Percentiles rank a stretch among this genome's conserved stretches.
These are phyloP conservation scores for Geotrichum cucujoidarum DNA, from an alignment of 1,139 yeast genomes.

Conservation along the genomic window DNA sequence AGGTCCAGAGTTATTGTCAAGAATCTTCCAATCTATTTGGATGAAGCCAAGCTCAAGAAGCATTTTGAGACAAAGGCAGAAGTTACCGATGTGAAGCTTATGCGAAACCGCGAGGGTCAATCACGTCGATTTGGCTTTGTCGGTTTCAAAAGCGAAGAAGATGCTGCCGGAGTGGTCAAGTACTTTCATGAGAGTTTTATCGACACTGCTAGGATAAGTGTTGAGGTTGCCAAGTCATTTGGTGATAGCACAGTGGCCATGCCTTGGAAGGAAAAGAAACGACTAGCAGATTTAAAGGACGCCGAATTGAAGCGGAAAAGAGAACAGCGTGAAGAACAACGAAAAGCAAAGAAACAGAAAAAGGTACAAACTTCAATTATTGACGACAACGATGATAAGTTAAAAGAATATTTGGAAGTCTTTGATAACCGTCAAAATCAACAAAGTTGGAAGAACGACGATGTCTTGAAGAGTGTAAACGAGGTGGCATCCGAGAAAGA, in stretches of 20 bases:
- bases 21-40: conserved; percentile 76
- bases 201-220: conserved; percentile 76
- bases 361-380: conserved; percentile 37
- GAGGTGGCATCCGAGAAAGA: conserved; percentile 19
- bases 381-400: conserved; percentile 49
- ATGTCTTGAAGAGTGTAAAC: conserved; percentile 43
- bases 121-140: conserved; percentile 91
- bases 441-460: conserved; percentile 75
- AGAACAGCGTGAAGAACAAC: conserved; percentile 24
- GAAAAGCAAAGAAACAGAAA: conserved; percentile 50
- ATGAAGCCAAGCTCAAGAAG: conserved; percentile 66
- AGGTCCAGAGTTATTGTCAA: conserved; percentile 93
- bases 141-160: conserved; percentile 67
- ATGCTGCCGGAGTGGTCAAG: conserved; percentile 73
- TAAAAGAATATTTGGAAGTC: conserved; percentile 75
- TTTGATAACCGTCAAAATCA: conserved; percentile 68
- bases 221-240: conserved; percentile 79
- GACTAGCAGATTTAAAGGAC: conserved; percentile 40
- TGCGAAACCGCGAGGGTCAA: conserved; percentile 76
- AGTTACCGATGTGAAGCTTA: conserved; percentile 83
- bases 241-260: conserved; percentile 78
- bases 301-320: conserved; percentile 17
- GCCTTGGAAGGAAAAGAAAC: conserved; percentile 60
- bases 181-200: conserved; percentile 75
- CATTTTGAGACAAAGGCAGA: conserved; percentile 46